Conservation (phyloP, 2,329 filamentous ascomycete genomes). For the Macrophomina tecta region DNA sequence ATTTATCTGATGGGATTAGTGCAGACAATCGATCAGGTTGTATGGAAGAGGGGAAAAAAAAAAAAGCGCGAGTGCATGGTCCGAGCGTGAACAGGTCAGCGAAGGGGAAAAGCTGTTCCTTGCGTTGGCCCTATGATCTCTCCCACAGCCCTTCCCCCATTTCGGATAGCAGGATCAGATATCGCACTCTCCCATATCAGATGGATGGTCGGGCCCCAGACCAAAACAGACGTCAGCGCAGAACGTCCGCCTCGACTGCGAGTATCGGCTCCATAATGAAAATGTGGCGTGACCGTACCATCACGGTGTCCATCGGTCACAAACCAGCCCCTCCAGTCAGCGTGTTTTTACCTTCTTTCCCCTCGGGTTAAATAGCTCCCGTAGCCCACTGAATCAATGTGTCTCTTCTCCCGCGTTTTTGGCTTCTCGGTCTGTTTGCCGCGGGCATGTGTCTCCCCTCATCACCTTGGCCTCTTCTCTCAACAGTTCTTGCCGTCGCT, state of each 20-base stretch:
- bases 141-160: not conserved
- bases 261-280: not conserved
- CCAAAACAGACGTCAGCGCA: not conserved
- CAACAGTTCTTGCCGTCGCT: too few relatives aligned
- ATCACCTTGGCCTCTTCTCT: not conserved
- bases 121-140: not conserved
- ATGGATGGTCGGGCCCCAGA: slow-evolving; percentile 1
- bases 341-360: not conserved
- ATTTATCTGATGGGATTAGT: not conserved
- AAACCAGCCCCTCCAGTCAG: not conserved
- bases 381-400: not conserved
- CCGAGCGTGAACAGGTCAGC: too few relatives aligned
- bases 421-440: not conserved
- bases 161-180: slow-evolving; percentile 23
- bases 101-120: too few relatives aligned
- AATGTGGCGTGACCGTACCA: slow-evolving; percentile 26
- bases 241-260: not conserved
- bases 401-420: not conserved
- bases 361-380: slow-evolving; percentile 14
- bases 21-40: not conserved
- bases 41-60: not conserved
- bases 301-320: not conserved
- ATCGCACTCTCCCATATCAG: slow-evolving; percentile 20
- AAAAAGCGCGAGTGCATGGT: not conserved
- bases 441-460: not conserved